These are phyloP conservation scores for Trichoderma hamatum DNA, from an alignment of 2,329 filamentous ascomycete species.

Conservation along the genomic window DNA sequence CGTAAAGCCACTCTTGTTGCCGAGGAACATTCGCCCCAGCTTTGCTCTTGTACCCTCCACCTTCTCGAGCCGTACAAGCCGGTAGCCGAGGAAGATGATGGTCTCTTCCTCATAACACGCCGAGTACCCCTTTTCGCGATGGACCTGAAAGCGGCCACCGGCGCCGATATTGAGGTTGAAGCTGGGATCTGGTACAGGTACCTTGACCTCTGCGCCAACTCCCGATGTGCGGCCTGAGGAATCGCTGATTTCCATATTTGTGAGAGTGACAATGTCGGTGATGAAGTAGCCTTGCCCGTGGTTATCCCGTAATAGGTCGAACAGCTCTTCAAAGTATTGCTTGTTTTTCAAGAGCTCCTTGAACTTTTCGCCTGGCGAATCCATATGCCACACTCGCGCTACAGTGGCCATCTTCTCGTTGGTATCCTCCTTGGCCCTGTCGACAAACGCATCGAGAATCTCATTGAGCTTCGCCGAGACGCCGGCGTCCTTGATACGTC, in stretches of 20 bases:
- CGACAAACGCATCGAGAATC: constrained; percentile 35
- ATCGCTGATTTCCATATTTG: constrained; percentile 34
- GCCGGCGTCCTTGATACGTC: constrained; percentile 34
- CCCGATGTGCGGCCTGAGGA: constrained; percentile 22
- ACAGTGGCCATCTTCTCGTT: constrained; percentile 34
- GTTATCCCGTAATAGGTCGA: constrained; percentile 33
- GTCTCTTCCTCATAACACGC: constrained; percentile 35
- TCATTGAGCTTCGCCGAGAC: constrained; percentile 35
- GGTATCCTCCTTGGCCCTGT: constrained; percentile 31
- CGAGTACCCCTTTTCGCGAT: constrained; percentile 32
- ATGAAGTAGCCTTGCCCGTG: constrained; percentile 36
- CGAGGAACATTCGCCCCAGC: constrained; percentile 47
- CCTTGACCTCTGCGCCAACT: constrained; percentile 28
- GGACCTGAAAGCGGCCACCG: constrained; percentile 29
- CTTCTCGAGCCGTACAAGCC: constrained; percentile 36
- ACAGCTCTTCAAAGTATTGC: constrained; percentile 36
- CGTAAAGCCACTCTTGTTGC: constrained; percentile 44
- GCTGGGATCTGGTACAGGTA: constrained; percentile 32
- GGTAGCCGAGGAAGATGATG: constrained; percentile 37
- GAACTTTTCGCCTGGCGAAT: constrained; percentile 37
- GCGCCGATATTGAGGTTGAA: constrained; percentile 31
- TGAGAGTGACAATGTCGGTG: constrained; percentile 36
- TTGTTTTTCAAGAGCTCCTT: constrained; percentile 35
- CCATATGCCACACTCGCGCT: constrained; percentile 39
- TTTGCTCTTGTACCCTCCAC: constrained; percentile 34